Conservation (phyloP, 2,329 filamentous ascomycete genomes). For the Bretziella fagacearum region DNA sequence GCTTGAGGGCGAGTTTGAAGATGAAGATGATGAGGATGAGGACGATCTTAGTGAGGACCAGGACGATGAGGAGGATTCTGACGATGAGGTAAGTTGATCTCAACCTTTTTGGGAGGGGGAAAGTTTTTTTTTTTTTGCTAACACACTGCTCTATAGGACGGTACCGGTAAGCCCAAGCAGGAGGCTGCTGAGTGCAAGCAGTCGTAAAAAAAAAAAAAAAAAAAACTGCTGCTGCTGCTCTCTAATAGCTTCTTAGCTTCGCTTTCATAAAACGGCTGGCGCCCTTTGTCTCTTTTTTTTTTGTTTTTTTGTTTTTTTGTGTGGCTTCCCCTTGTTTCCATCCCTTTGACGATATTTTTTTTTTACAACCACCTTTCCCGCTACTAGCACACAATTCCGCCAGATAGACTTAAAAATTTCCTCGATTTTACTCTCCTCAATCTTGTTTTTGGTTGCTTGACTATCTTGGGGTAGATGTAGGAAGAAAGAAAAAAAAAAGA, state of each 20-base stretch:
- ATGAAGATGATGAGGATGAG: conserved; percentile 83
- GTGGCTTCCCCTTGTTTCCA: background rate
- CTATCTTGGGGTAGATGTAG: too few relatives aligned
- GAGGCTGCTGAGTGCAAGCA: conserved; percentile 94
- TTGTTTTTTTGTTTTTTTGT: background rate
- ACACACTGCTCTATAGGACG: conserved; percentile 41
- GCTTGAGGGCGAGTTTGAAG: conserved; percentile 69
- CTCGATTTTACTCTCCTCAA: background rate
- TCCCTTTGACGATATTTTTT: background rate
- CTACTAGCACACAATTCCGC: background rate
- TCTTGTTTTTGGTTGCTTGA: background rate
- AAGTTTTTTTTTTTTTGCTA: background rate
- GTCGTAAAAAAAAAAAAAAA: too few relatives aligned
- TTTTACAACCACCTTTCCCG: background rate
- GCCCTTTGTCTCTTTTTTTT: conserved; percentile 8
- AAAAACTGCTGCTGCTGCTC: conserved; percentile 19
- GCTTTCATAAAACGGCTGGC: conserved; percentile 7
- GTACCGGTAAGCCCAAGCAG: conserved; percentile 78
- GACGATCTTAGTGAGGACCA: conserved; percentile 71
- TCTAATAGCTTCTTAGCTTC: conserved; percentile 4
- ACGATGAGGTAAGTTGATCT: conserved; percentile 48
- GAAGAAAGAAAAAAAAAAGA: too few relatives aligned
- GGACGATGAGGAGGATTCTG: conserved; percentile 65
- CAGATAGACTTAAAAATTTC: conserved; percentile 2
- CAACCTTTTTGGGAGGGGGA: conserved; percentile 15